Base-by-base conservation (phyloP, 192 early-diverging fungal species). In the Rhizoclosmatium sp. region DNA sequence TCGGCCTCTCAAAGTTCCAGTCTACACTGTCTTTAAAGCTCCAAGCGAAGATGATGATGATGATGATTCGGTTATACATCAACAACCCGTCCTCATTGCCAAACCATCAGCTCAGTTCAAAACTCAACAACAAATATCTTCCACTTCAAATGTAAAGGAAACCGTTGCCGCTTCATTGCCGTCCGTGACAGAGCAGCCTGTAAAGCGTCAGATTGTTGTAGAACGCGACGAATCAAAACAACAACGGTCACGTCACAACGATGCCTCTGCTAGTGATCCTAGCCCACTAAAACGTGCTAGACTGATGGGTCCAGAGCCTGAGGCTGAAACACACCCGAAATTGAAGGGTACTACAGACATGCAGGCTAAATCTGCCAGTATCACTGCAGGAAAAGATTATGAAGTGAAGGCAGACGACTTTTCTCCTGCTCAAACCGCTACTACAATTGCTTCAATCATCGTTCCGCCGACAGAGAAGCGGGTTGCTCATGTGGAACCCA, bases 211-310 rank as follows among this genome's bases (percentile, higher is more conserved):
- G 9, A 54, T 54, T 12, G 16, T 12, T 54, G 5, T 54, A 16
- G 16, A 7, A 54, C 9, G 9, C 9, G 16, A 54, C 9, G 51
- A 54, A 54, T 31, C 31, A 31, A 31, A 31, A 31, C 31, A 31
- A 31, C 31, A 31, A 31, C 31, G 31, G 31, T 31, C 31, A 31
- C 31, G 31, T 31, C 31, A 31, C 31, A 31, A 31, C 31, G 31
- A 31, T 31, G 31, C 31, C 31, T 12, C 9, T 7, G 5, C 16
- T 54, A 64, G 5, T 9, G 61, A 64, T 64, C 61, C 61, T 40
- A 64, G 61, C 40, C 61, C 61, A 64, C 10, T 64, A 21, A 64
- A 64, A 64, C 54, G 54, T n/a, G 54, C 54, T 10, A 10, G 54
- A 58, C 54, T 58, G 12, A n/a, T n/a, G 54, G 12, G 12, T 10